These are phyloP conservation scores for Phyllosticta capitalensis DNA, from an alignment of 2,329 filamentous ascomycete genomes.

Conservation along the genomic window DNA sequence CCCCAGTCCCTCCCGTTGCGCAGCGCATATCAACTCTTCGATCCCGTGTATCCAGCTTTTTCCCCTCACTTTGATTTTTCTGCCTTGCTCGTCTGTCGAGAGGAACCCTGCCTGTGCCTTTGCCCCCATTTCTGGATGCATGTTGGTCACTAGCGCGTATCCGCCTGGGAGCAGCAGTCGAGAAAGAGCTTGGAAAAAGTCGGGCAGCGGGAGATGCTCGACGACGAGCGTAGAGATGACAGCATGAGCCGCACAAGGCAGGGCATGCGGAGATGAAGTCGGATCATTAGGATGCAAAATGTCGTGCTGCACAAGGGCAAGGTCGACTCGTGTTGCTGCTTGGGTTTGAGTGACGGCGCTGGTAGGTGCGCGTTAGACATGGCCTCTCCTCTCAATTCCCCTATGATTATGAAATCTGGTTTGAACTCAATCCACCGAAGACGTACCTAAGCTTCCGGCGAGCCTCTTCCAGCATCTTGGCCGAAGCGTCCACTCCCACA, in stretches of 20 bases:
- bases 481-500: conserved; percentile 47
- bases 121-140: conserved; percentile 56
- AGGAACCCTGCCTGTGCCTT: conserved; percentile 54
- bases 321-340: neutral
- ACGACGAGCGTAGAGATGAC: conserved; percentile 54
- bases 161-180: conserved; percentile 37
- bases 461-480: conserved; percentile 49
- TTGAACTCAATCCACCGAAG: neutral
- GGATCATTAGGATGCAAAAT: neutral
- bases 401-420: neutral
- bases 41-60: conserved; percentile 49
- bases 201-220: conserved; percentile 49
- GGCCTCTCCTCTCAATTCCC: too few species aligned
- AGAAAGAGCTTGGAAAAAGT: conserved; percentile 41
- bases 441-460: conserved; percentile 11
- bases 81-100: conserved; percentile 31
- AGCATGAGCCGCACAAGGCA: conserved; percentile 27
- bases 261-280: neutral
- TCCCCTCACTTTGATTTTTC: conserved; percentile 45
- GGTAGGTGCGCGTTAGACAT: neutral
- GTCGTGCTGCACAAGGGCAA: neutral
- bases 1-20: conserved; percentile 26
- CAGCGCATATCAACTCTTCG: conserved; percentile 43
- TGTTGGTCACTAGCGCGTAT: conserved; percentile 53
- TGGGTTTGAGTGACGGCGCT: neutral